These are phyloP conservation scores for Backusella luteola DNA, from an alignment of 192 early-diverging fungal species.

Conservation along the genomic window DNA sequence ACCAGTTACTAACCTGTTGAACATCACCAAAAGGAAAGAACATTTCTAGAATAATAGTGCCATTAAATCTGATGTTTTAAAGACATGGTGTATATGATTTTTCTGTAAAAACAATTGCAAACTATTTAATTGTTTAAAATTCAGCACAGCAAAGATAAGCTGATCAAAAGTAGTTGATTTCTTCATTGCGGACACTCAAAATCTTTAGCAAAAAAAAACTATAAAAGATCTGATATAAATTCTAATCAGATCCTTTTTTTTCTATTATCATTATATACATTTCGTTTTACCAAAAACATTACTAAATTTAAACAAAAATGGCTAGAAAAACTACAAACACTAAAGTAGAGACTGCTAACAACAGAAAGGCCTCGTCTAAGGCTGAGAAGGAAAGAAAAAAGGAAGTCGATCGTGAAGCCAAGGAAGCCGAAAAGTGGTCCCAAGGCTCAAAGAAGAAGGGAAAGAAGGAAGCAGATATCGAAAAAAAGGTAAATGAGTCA, in stretches of 20 bases:
- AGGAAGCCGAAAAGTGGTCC: conserved; percentile 68
- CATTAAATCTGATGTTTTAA: too few species aligned
- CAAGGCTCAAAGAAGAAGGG: conserved; percentile 63
- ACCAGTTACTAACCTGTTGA: too few species aligned
- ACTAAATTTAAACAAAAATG: background rate
- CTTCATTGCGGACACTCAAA: background rate
- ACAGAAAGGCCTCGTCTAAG: conserved; percentile 52
- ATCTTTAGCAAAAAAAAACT: background rate
- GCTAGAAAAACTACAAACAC: conserved; percentile 8
- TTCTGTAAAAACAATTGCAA: background rate
- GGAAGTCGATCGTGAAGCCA: conserved; percentile 52
- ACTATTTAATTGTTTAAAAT: background rate
- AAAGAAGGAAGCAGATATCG: conserved; percentile 64
- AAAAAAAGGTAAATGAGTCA: conserved; percentile 41
- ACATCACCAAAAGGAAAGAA: too few species aligned
- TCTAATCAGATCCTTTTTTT: background rate
- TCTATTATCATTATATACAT: background rate
- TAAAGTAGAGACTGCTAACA: conserved; percentile 11
- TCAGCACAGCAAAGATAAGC: background rate
- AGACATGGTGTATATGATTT: too few species aligned
- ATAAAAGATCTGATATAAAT: background rate
- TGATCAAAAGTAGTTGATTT: background rate
- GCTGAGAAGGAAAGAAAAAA: conserved; percentile 58
- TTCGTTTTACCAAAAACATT: background rate
- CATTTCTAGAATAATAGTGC: too few species aligned